Base-by-base conservation (phyloP, 2,329 filamentous ascomycete species). In the Scortechinia acanthostroma region DNA sequence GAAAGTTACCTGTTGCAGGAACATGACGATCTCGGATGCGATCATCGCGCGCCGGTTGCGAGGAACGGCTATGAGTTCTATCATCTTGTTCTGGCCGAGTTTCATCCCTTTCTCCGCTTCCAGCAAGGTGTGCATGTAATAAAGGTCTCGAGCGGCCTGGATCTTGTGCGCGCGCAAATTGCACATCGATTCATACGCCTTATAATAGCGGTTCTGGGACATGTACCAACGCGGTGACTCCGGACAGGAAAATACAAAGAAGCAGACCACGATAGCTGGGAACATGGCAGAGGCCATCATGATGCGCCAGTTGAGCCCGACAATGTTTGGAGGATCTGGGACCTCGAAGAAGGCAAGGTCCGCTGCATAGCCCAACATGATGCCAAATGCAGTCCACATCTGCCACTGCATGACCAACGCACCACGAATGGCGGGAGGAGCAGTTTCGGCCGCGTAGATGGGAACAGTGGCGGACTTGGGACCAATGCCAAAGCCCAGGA, bases 281-380 rank as follows among this genome's bases (percentile, higher is more conserved):
- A 83, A 66, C 58, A 84, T 73, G 6, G 83, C 80, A 2, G 79
- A 84, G 4, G 72, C 79, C 64, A 88, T 74, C 78, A 85, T 85
- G 33, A 86, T 63, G 21, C 83, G 74, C 83, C 83, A 87, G 48
- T 83, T 40, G 66, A 22, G 74, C 13, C 35, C 35, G 35, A 40
- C 35, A 40, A 40, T 15, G 10, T 13, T 19, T n/a, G 25, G 25
- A 6, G 17, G 13, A 19, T 69, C 64, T 48, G 47, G 23, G 48
- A 46, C 66, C 42, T 67, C 55, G 48, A 65, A 69, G 54, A 74
- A 72, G 4, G 65, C 66, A 42, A 73, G 56, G 48, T 70, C 68
- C 42, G 60, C 68, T 22, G 59, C 65, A 55, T 64, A 74, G 33
- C 69, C 69, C 21, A 56, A 43, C 55, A 56, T 54, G 45, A 58